Evolutionary conservation across 768 basidiomycete genomes (phyloP), one percentile per base, ranked within the genome.

Genomic region (Kockovaella imperatae): DNA sequence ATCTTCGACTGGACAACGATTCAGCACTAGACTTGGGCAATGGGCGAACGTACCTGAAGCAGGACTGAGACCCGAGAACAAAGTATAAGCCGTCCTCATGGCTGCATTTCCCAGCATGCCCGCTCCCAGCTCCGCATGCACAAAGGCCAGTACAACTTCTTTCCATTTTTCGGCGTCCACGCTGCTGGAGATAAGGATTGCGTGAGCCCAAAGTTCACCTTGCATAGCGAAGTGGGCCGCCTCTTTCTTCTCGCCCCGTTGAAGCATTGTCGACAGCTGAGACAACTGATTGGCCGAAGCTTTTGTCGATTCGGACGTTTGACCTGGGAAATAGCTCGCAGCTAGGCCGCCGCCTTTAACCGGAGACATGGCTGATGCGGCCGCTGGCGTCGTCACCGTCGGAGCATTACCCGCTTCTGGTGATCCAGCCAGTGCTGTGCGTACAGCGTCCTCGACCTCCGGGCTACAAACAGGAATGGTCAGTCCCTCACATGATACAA

Each of bases 161-260:
- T 86, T 86, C 89, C 89, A 97, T 2, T 86, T 77, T 24, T 95
- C 90, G 58, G 86, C 87, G 69, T 93, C 93, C 43, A 95, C 79
- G 47, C 86, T 84, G 61, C 86, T 91, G 8, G 93, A 82, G 54
- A 99, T 89, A 47, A 97, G 71, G 79, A 97, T 81, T 2, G 95
- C 93, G 70, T 99, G 95, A 0, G 87, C 82, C 91, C 93, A 99
- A 34, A 97, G 71, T 61, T 80, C 84, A 70, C 89, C 80, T 50
- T 91, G 86, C 35, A 87, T 75, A 2, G 95, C 93, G 67, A 81
- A 90, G 49, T 82, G 81, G 65, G 86, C 89, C 1, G 95, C 95
- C 54, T 83, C 80, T 18, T 80, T 80, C 29, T 87, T 83, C 59
- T 95, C 83, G 14, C 93, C 95, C 49, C 80, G 79, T 8, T 90